Conservation (phyloP, 768 basidiomycete genomes). For the Calocybe gangraenosa region DNA sequence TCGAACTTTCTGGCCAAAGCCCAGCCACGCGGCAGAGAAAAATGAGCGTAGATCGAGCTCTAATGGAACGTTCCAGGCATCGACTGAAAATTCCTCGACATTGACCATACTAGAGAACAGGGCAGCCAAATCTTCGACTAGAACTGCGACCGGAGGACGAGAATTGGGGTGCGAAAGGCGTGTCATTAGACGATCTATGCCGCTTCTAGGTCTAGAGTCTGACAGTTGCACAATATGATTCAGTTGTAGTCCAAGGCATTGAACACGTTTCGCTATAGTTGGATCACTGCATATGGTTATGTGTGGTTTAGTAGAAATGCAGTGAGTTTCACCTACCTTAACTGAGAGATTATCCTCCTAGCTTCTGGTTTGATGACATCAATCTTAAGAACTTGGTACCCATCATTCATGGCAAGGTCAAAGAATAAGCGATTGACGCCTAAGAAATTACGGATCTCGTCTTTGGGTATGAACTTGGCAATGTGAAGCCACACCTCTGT, state of each 20-base stretch:
- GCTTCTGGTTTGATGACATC: slow-evolving; percentile 17
- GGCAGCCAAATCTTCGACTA: slow-evolving; percentile 24
- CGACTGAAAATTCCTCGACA: slow-evolving; percentile 32
- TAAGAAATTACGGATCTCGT: slow-evolving; percentile 20
- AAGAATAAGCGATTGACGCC: slow-evolving; percentile 30
- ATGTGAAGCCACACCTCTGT: slow-evolving; percentile 30
- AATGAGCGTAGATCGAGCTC: slow-evolving; percentile 26
- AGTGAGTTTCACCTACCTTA: slow-evolving; percentile 17
- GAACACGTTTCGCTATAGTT: slow-evolving; percentile 16
- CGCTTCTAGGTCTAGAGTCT: background rate
- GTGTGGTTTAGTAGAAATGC: background rate
- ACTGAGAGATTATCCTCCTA: slow-evolving; percentile 13
- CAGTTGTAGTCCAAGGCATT: slow-evolving; percentile 12
- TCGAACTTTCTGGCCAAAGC: slow-evolving; percentile 33
- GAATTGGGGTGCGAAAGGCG: slow-evolving; percentile 7
- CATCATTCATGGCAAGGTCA: slow-evolving; percentile 25
- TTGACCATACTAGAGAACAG: slow-evolving; percentile 29
- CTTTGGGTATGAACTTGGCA: slow-evolving; percentile 23
- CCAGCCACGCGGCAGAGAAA: slow-evolving; percentile 33
- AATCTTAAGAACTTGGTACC: slow-evolving; percentile 24
- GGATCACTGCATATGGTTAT: slow-evolving; percentile 17
- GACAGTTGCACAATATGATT: slow-evolving; percentile 6
- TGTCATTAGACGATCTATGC: slow-evolving; percentile 4
- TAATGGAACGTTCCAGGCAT: slow-evolving; percentile 33
- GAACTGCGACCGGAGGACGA: slow-evolving; percentile 4